Conservation (phyloP, 140 eudicot genomes). For the Cichorium intybus region DNA sequence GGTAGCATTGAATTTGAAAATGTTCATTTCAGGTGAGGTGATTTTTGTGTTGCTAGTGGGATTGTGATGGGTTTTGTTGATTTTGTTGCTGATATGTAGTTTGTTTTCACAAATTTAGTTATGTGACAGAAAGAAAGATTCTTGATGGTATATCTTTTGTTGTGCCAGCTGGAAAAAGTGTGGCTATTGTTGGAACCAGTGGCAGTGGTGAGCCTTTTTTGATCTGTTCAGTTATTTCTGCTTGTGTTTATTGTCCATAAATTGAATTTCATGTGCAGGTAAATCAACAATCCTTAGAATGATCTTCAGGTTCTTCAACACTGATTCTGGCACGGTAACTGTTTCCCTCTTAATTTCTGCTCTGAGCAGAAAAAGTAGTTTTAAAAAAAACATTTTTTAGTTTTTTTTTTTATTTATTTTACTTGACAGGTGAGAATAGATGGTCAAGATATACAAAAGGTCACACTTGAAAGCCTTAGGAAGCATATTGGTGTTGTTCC, state of each 20-base stretch:
- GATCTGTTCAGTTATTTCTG: neutral
- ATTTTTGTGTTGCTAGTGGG: slow-evolving; percentile 6
- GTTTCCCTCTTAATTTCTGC: neutral
- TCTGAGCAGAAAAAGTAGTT: too few species aligned
- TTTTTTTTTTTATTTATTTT: too few species aligned
- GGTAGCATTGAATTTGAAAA: slow-evolving; percentile 75
- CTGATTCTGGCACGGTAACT: slow-evolving; percentile 79
- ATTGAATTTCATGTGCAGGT: slow-evolving; percentile 49
- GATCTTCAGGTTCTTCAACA: slow-evolving; percentile 86
- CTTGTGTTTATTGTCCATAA: neutral
- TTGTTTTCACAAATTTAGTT: slow-evolving; percentile 40
- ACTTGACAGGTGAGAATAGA: slow-evolving; percentile 74
- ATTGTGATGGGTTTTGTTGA: slow-evolving; percentile 13
- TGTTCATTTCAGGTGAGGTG: slow-evolving; percentile 81
- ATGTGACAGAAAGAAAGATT: slow-evolving; percentile 84
- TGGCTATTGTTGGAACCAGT: slow-evolving; percentile 96
- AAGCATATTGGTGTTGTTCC: slow-evolving; percentile 92
- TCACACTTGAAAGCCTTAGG: slow-evolving; percentile 81
- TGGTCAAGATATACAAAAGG: slow-evolving; percentile 78
- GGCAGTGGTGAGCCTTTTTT: slow-evolving; percentile 76
- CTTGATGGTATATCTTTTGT: slow-evolving; percentile 96
- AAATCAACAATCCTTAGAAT: slow-evolving; percentile 89
- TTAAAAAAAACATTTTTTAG: neutral
- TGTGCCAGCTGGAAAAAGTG: slow-evolving; percentile 97
- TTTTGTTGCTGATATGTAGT: slow-evolving; percentile 24